Evolutionary conservation across 1,284 basidiomycete genomes (phyloP).

Genomic region (Microbotryum violaceum): DNA sequence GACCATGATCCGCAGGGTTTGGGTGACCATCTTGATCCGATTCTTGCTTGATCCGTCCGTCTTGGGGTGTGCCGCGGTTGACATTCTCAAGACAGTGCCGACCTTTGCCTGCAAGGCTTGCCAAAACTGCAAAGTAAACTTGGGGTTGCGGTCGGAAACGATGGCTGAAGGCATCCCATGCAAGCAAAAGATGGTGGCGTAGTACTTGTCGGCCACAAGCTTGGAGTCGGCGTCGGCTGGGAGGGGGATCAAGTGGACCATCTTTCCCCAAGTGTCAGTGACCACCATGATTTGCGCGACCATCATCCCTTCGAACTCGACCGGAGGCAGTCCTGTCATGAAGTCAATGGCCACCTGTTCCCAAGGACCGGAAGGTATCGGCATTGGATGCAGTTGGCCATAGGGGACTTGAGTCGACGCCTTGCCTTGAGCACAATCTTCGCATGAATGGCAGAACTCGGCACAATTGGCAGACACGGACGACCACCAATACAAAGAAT

Average conservation of each 20-base stretch:
- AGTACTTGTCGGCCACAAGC: background rate
- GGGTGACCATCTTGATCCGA: constrained; percentile 32
- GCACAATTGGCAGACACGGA: constrained; percentile 35
- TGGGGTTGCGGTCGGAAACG: constrained; percentile 44
- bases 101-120: constrained; percentile 40
- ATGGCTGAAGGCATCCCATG: constrained; percentile 41
- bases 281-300: constrained; percentile 6
- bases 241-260: constrained; percentile 12
- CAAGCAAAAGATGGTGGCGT: background rate
- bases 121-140: constrained; percentile 49
- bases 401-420: constrained; percentile 28
- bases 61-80: constrained; percentile 36
- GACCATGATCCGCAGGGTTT: constrained; percentile 13
- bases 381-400: constrained; percentile 40
- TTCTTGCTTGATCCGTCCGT: constrained; percentile 35
- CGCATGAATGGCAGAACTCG: constrained; percentile 38
- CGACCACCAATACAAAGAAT: constrained; percentile 45
- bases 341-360: constrained; percentile 46
- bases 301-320: background rate
- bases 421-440: constrained; percentile 35
- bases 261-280: constrained; percentile 3
- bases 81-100: constrained; percentile 38
- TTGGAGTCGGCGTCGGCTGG: background rate
- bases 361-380: constrained; percentile 41
- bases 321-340: constrained; percentile 2